Conservation (phyloP, 1,284 basidiomycete genomes). For the Malassezia slooffiae region DNA sequence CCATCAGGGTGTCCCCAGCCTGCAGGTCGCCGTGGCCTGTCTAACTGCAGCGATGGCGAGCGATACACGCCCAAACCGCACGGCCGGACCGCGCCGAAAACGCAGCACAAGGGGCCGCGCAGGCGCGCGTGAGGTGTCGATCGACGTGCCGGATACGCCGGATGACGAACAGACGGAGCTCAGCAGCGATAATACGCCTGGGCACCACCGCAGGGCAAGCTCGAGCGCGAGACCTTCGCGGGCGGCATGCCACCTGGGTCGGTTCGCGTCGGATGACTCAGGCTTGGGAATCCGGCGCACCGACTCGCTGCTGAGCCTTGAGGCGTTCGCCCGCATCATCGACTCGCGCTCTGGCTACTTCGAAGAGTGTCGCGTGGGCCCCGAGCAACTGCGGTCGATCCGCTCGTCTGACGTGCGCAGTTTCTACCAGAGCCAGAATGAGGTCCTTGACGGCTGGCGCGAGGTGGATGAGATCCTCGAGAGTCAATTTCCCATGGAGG, state of each 20-base stretch:
- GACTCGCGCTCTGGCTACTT: slow-evolving; percentile 36
- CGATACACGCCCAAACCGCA: too few species aligned
- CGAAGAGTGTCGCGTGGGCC: slow-evolving; percentile 25
- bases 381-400: slow-evolving; percentile 20
- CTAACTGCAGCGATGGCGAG: too few species aligned
- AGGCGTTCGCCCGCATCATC: slow-evolving; percentile 32
- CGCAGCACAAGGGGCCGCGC: too few species aligned
- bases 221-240: background rate
- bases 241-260: background rate
- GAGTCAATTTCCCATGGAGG: slow-evolving; percentile 39
- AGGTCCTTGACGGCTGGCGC: slow-evolving; percentile 39
- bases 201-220: too few species aligned
- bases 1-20: too few species aligned
- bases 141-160: too few species aligned
- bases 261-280: slow-evolving; percentile 3
- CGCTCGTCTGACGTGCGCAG: slow-evolving; percentile 21
- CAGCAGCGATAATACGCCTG: too few species aligned
- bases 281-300: slow-evolving; percentile 3
- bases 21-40: too few species aligned
- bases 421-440: slow-evolving; percentile 38
- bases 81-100: too few species aligned
- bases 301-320: slow-evolving; percentile 33
- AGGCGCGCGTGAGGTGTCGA: too few species aligned
- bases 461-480: slow-evolving; percentile 44
- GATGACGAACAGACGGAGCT: too few species aligned